Conservation (phyloP, 169 alveolate genomes). For the Eimeria acervulina region DNA sequence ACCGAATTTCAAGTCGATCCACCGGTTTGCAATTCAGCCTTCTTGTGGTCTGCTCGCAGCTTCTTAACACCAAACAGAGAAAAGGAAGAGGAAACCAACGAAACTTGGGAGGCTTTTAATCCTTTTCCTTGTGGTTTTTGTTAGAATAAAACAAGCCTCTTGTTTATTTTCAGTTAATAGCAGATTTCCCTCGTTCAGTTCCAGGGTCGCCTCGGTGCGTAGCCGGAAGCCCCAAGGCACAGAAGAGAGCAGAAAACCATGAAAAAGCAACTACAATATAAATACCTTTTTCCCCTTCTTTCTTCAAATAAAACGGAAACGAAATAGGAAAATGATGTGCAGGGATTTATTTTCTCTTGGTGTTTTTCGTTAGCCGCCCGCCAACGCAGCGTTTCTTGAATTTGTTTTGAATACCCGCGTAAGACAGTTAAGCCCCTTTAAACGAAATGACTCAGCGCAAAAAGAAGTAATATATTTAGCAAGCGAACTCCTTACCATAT, state of each 20-base stretch:
- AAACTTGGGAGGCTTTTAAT: neutral
- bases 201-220: neutral
- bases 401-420: neutral
- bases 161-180: neutral
- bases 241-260: neutral
- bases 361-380: neutral
- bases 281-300: no score
- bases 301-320: no score
- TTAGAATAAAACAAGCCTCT: neutral
- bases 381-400: neutral
- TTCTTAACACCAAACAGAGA: neutral
- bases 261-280: neutral
- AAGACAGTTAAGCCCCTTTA: no score
- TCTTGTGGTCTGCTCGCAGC: neutral
- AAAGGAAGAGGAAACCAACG: neutral
- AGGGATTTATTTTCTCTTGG: neutral
- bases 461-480: no score
- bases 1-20: neutral
- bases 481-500: neutral
- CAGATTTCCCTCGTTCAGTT: neutral
- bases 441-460: neutral
- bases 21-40: neutral
- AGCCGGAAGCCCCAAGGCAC: conserved; percentile 19
- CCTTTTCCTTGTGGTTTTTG: neutral
- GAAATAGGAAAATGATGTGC: neutral